Percentiles rank a stretch among this genome's conserved stretches.
These are phyloP conservation scores for Alnus rubra DNA, from an alignment of 306 rosid species.

Conservation along the genomic window DNA sequence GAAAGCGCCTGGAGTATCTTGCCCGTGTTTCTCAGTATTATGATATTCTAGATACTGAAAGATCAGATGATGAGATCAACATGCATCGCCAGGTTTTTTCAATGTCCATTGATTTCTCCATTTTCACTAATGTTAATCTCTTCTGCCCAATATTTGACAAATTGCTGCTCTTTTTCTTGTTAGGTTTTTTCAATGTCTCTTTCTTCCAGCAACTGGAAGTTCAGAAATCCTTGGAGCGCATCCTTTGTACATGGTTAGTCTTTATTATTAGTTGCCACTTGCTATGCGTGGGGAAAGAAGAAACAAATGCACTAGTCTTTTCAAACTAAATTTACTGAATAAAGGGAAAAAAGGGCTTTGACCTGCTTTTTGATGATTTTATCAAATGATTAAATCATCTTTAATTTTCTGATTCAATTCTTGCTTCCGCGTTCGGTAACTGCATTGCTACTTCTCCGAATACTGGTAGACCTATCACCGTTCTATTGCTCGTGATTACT, in stretches of 20 bases:
- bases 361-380: too few relatives aligned
- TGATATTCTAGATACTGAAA: conserved; percentile 83
- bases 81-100: too few relatives aligned
- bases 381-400: too few relatives aligned
- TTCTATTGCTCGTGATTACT: neutral
- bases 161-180: conserved; percentile 11
- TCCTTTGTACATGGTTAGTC: too few relatives aligned
- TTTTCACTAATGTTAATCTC: conserved; percentile 14
- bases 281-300: too few relatives aligned
- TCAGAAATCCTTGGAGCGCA: too few relatives aligned
- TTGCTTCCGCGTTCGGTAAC: neutral
- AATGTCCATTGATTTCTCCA: conserved; percentile 31
- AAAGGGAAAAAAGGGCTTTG: too few relatives aligned
- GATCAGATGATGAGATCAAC: conserved; percentile 93
- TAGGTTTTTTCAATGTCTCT: conserved; percentile 90
- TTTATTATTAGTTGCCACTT: too few relatives aligned
- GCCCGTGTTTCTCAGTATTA: conserved; percentile 84
- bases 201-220: too few relatives aligned
- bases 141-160: conserved; percentile 28
- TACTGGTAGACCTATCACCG: neutral
- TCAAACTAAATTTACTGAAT: too few relatives aligned
- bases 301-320: too few relatives aligned
- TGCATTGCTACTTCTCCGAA: conserved; percentile 3
- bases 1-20: conserved; percentile 88
- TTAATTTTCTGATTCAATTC: conserved; percentile 6